phyloP scores from a whole-genome alignment of 345 rosid species.

The Acer yangbiense region DNA sequence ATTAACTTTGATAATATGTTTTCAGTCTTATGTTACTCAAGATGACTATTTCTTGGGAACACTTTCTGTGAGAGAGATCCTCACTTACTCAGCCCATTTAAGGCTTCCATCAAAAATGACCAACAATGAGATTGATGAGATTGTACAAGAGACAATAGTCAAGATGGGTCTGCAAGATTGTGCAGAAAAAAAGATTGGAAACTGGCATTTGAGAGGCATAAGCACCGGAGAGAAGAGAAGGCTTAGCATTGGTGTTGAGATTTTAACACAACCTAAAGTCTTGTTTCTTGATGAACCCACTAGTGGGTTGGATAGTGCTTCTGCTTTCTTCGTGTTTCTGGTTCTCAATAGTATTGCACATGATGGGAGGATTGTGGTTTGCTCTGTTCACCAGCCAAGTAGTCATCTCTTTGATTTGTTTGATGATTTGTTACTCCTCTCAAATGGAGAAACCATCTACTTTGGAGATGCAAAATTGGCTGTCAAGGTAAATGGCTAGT shows the following conservation, averaged over 20 bases:
- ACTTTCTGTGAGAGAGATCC: conserved; percentile 39
- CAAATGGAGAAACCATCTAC: conserved; percentile 45
- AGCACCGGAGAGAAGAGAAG: conserved; percentile 46
- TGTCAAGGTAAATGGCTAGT: conserved; percentile 25
- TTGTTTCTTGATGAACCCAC: conserved; percentile 49
- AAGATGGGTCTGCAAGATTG: conserved; percentile 41
- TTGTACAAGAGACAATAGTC: conserved; percentile 30
- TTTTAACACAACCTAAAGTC: conserved; percentile 30
- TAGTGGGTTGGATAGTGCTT: conserved; percentile 36
- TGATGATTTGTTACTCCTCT: conserved; percentile 45
- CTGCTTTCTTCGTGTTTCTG: conserved; percentile 35
- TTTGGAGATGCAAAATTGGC: conserved; percentile 46
- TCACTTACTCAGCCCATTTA: conserved; percentile 35
- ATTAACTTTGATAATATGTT: too few species aligned
- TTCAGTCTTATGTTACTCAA: conserved; percentile 27
- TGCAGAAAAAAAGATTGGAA: conserved; percentile 28
- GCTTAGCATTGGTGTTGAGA: conserved; percentile 39
- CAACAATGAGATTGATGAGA: conserved; percentile 14
- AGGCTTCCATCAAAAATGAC: conserved; percentile 27
- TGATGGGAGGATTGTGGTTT: conserved; percentile 42
- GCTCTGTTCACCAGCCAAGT: conserved; percentile 59
- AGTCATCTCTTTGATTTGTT: conserved; percentile 47
- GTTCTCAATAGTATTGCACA: conserved; percentile 30
- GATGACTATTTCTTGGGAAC: conserved; percentile 29
- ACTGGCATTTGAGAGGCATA: conserved; percentile 43